A percentile compares a stretch with the other conserved stretches of the same genome.
Evolutionary conservation across 2,329 filamentous ascomycete genomes (phyloP).

Genomic region (Colletotrichum sp.): DNA sequence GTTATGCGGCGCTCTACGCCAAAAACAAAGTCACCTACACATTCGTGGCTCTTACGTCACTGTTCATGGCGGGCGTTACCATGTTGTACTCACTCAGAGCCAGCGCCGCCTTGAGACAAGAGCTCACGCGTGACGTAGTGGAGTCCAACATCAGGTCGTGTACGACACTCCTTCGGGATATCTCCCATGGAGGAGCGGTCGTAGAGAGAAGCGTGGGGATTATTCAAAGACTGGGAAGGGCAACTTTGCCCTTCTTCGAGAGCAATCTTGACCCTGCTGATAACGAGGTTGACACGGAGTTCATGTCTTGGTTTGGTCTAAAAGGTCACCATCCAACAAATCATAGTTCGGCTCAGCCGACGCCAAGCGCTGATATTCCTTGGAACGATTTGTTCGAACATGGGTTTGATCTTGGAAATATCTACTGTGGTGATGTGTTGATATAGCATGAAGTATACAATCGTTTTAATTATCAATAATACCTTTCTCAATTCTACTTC

Average conservation of each 20-base stretch:
- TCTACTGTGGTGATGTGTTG: not conserved
- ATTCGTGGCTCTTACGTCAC: slow-evolving; percentile 28
- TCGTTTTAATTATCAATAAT: not conserved
- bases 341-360: not conserved
- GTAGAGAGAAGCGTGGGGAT: not conserved
- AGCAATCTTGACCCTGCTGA: not conserved
- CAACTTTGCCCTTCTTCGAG: not conserved
- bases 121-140: not conserved
- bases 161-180: not conserved
- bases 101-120: slow-evolving; percentile 15
- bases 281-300: slow-evolving; percentile 25
- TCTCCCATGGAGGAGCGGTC: not conserved
- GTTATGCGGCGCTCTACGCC: slow-evolving; percentile 27
- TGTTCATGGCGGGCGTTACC: slow-evolving; percentile 32
- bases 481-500: no score
- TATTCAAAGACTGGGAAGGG: not conserved
- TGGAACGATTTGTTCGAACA: slow-evolving; percentile 9
- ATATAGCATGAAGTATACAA: not conserved
- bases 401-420: slow-evolving; percentile 3
- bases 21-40: slow-evolving; percentile 31
- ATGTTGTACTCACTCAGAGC: slow-evolving; percentile 31
- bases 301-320: slow-evolving; percentile 28
- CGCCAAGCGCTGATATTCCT: slow-evolving; percentile 3
- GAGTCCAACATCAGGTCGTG: slow-evolving; percentile 4
- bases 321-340: slow-evolving; percentile 4